Conservation (phyloP, 768 basidiomycete genomes). For the Dentipellis fragilis region DNA sequence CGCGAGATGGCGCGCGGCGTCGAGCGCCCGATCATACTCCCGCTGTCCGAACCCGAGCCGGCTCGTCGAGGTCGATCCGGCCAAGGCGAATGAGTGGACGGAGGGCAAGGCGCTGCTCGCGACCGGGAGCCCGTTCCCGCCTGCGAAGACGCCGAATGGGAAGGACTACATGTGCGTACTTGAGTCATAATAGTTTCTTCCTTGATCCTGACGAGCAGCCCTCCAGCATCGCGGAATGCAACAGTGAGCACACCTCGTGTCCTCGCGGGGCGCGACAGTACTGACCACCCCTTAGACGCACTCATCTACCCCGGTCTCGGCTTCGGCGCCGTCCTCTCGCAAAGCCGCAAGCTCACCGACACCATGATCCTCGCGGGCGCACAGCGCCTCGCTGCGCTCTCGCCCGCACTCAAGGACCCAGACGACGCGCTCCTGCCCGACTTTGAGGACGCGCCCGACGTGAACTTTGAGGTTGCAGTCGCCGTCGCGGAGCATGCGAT, state of each 20-base stretch:
- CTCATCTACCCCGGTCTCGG: slow-evolving; percentile 83
- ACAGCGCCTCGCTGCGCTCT: slow-evolving; percentile 60
- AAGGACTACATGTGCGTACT: slow-evolving; percentile 54
- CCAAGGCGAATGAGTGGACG: slow-evolving; percentile 70
- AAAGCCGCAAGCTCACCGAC: slow-evolving; percentile 59
- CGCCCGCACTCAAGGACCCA: slow-evolving; percentile 65
- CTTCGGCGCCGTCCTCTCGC: slow-evolving; percentile 64
- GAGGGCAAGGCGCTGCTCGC: slow-evolving; percentile 70
- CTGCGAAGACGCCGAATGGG: slow-evolving; percentile 54
- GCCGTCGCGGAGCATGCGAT: slow-evolving; percentile 75
- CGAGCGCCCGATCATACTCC: slow-evolving; percentile 75
- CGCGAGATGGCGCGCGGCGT: slow-evolving; percentile 56
- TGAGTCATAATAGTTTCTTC: background rate
- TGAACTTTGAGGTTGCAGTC: slow-evolving; percentile 74
- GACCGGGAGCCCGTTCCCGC: slow-evolving; percentile 78
- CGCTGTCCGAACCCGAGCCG: slow-evolving; percentile 72
- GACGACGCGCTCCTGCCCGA: slow-evolving; percentile 68
- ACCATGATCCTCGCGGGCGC: slow-evolving; percentile 86
- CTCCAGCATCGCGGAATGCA: slow-evolving; percentile 61
- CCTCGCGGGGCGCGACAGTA: background rate
- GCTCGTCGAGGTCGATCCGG: slow-evolving; percentile 66
- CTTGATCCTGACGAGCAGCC: background rate
- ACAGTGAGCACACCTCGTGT: slow-evolving; percentile 31
- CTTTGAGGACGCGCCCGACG: slow-evolving; percentile 58
- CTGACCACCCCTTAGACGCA: slow-evolving; percentile 34